Evolutionary conservation across 2,329 filamentous ascomycete genomes (phyloP), one percentile per base, ranked within the genome.

Genomic region (Biscogniauxia sp.): DNA sequence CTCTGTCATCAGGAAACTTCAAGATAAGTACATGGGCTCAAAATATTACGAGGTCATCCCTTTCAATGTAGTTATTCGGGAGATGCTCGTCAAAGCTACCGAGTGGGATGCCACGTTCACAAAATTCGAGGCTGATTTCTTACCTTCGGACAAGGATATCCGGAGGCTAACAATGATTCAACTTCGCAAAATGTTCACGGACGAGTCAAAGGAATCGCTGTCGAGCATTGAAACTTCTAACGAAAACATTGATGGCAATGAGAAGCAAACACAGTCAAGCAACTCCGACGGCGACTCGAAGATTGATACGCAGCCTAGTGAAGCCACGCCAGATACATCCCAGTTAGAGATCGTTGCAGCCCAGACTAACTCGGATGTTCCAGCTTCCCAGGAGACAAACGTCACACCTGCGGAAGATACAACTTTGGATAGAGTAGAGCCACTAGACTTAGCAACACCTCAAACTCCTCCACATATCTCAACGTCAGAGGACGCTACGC

Each of bases 1-100:
- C 4, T 81, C 84, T 57, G 80, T 98, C 56, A 82, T 93, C 55
- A 85, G 85, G 56, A 91, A 92, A 64, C 81, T 99, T 9, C 93
- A 97, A 73, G 88, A 93, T 37, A 92, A 91, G 64, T 99, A 99
- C 72, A 93, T 95, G 78, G 88, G 88, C 65, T 97, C 93, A 1
- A 93, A 92, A 72, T 98, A 98, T 73, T 99, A 97, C 79, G 95
- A 99, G 75, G 89, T 97, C 58, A 93, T 98, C 55, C 95, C 96
- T 0, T 84, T 99, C 64, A 99, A 98, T 68, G 84, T 89, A 60
- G 90, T 94, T 7, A 86, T 97, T 55, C 88, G 94, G 66, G 90
- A 92, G 59, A 95, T 97, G 81, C 88, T 98, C 65, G 93, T 97
- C 72, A 96, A 91, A 68, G 93, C 94, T 3, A 88, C 93, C 20